Base-by-base conservation (phyloP, 2,329 filamentous ascomycete genomes). In the Incumbomyces lentus region DNA sequence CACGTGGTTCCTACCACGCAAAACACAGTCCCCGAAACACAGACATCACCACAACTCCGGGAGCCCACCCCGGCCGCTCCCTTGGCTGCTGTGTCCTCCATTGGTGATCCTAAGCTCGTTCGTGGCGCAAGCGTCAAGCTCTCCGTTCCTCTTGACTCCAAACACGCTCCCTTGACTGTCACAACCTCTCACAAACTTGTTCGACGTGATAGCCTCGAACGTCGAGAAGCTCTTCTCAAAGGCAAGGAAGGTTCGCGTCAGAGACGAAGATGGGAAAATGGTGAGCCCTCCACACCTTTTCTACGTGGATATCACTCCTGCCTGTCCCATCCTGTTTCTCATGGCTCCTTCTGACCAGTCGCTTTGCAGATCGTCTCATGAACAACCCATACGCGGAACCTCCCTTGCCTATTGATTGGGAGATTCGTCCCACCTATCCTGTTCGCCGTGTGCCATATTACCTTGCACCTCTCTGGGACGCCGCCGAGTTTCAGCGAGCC, bases 231-330 rank as follows among this genome's bases (percentile, higher is more conserved):
- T 2, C 61, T 94, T 44, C 71, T 92, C 29, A 93, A 88, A 68
- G 90, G 90, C 47, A 94, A 93, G 56, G 88, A 95, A 64, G 90
- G 90, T 30, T 90, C 80, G 58, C 78, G 90, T 31, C 81, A 90
- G 59, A 75, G 90, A 41, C 82, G 90, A 58, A 76, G 90, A 47
- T 96, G 89, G 88, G 92, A 98, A 71, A 98, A 96, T 65, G 86
- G 87, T 93, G 74, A 54, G 67, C 59, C 46, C 37, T 31, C 46
- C 42, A 30, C 29, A 6, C 22, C 6, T 8, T 26, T 26, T 8
- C 22, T 8, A 26, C 4, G 22, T 8, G 22, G 22, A 12, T 41
- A 29, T 3, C n/a, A 13, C 19, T 47, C 45, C 19, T 37, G 26
- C 29, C 39, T 32, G 44, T 31, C 44, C 40, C 29, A 41, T 46